Evolutionary conservation across 164 flowering plant species (phyloP), one percentile per base, ranked within the genome.

Genomic region (Stephania yunnanensis): DNA sequence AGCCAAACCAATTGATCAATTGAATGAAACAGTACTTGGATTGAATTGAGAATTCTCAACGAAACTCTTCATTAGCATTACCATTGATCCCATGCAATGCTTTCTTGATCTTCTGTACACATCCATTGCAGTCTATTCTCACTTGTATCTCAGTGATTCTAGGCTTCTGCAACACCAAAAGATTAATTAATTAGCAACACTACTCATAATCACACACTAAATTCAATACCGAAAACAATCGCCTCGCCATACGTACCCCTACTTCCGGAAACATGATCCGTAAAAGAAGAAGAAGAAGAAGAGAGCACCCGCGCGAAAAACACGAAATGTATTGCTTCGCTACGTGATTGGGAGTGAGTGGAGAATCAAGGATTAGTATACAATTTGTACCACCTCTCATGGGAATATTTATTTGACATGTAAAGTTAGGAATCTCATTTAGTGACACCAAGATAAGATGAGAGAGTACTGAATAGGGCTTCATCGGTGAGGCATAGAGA

Each of bases 111-210:
- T 95, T 95, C 79, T 95, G 97, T 12, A 93, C 92, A 66, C 99
- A 95, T 31, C 99, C 99, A 75, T 93, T 89, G 55, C 99, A 95
- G 87, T 95, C 99, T 90, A 95, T 91, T 53, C 99, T 86, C 80
- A 91, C 93, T 12, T 87, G 83, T 77, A 95, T 87, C 85, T 95
- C 97, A 0, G 91, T 93, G 69, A 93, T 80, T 72, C 87, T 81
- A 73, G 95, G 89, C 80, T 83, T 95, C 97, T 95, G 93, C 84
- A 31, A 25, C 20, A 44, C 31, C 29, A 22, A 58, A 12, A 63
- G 30, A 48, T 7, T 29, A 4, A 30, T 15, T 58, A 45, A 30
- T 15, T 58, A 45, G 22, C 29, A 20, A 52, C 29, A 63, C 15
- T 17, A 36, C 42, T 36, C 42, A 36, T 36, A 46, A 11, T 58